These are phyloP conservation scores for Monosiga brevicollis DNA, from an alignment of 78 protist genomes.

Conservation along the genomic window DNA sequence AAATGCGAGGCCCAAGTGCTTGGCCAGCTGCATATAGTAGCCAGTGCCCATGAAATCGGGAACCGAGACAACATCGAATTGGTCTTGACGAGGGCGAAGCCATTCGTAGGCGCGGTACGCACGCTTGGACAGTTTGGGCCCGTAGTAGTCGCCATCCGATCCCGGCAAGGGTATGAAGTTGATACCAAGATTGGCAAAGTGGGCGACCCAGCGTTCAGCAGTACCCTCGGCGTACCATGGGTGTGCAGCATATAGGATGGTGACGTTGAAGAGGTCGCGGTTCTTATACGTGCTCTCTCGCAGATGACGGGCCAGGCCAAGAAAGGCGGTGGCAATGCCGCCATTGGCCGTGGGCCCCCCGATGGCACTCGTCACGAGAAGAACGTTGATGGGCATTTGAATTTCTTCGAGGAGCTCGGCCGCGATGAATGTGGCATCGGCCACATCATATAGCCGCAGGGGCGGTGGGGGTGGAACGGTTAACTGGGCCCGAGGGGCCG, in stretches of 20 bases:
- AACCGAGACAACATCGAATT: neutral
- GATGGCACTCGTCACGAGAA: neutral
- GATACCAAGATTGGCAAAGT: neutral
- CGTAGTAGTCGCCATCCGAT: neutral
- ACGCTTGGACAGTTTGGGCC: neutral
- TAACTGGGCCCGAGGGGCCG: too few species aligned
- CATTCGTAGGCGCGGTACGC: neutral
- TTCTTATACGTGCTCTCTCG: neutral
- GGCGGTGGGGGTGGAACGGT: too few species aligned
- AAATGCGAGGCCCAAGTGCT: neutral
- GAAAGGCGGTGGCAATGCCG: neutral
- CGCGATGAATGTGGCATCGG: too few species aligned
- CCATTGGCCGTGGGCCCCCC: neutral
- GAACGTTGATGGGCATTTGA: neutral
- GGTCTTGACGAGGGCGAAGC: neutral
- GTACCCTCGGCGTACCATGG: neutral
- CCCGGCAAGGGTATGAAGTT: neutral
- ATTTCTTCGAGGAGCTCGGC: too few species aligned
- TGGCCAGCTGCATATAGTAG: neutral
- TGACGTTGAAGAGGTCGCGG: neutral
- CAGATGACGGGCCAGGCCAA: neutral
- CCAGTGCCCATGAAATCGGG: neutral
- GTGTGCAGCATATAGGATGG: neutral
- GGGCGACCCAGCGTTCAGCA: neutral
- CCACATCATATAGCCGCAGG: too few species aligned